Percentiles rank a stretch among this genome's conserved stretches.
phyloP scores from a whole-genome alignment of 1,284 basidiomycete species.

The Apiotrichum veenhuisii region DNA sequence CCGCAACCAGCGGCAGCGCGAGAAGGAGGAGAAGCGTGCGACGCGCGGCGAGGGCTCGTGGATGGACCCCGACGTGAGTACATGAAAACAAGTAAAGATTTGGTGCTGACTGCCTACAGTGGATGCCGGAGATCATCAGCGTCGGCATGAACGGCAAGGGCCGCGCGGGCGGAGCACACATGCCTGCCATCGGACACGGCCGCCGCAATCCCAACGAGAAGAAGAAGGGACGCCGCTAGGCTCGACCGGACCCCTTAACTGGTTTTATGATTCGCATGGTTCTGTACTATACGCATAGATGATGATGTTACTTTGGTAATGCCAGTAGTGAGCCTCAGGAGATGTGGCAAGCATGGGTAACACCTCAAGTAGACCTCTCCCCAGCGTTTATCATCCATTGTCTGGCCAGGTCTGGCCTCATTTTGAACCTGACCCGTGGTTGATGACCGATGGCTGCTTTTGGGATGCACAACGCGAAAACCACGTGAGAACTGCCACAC shows the following conservation, averaged over 20 bases:
- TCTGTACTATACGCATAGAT: slow-evolving; percentile 4
- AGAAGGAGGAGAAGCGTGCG: slow-evolving; percentile 72
- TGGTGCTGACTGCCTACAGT: slow-evolving; percentile 42
- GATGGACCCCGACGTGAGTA: slow-evolving; percentile 79
- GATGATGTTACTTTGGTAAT: not conserved
- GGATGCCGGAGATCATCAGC: slow-evolving; percentile 80
- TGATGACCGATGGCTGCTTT: too few species aligned
- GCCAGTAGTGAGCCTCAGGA: too few species aligned
- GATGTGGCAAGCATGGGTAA: too few species aligned
- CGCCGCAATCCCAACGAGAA: slow-evolving; percentile 80
- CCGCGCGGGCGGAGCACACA: slow-evolving; percentile 58
- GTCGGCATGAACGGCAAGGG: slow-evolving; percentile 72
- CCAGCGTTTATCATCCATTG: not conserved
- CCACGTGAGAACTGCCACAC: not conserved
- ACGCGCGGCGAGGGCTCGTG: slow-evolving; percentile 63
- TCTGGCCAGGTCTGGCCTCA: too few species aligned
- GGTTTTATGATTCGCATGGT: not conserved
- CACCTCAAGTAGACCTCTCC: too few species aligned
- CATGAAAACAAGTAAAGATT: not conserved
- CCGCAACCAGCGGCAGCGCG: slow-evolving; percentile 63
- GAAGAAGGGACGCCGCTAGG: slow-evolving; percentile 29
- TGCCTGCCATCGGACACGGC: slow-evolving; percentile 80
- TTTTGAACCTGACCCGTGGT: too few species aligned
- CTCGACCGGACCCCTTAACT: not conserved
- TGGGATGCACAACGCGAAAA: not conserved